Percentiles rank a stretch among this genome's conserved stretches.
Evolutionary conservation across 2,329 filamentous ascomycete genomes (phyloP).

Genomic region (Dichotomopilus funicola): DNA sequence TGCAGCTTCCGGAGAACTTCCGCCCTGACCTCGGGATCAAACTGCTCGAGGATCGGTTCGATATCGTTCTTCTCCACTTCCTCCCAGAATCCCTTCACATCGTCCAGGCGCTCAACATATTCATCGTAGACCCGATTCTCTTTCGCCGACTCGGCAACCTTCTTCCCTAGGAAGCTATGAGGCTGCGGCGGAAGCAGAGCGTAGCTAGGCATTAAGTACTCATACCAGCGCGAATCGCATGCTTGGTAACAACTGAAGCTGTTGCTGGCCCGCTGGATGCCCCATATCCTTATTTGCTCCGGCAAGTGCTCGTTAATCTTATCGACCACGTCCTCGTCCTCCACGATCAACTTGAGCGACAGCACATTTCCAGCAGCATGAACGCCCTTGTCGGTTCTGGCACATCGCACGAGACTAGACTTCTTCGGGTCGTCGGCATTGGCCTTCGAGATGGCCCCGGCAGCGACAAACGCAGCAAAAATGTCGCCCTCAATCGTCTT

Average conservation of each 20-base stretch:
- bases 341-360: conserved; percentile 74
- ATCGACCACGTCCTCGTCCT: conserved; percentile 77
- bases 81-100: conserved; percentile 76
- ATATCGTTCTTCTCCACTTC: conserved; percentile 75
- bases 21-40: conserved; percentile 58
- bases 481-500: conserved; percentile 96
- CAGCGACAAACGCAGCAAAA: conserved; percentile 83
- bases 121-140: conserved; percentile 65
- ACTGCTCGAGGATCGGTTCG: conserved; percentile 56
- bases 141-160: conserved; percentile 70
- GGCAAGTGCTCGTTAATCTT: conserved; percentile 86
- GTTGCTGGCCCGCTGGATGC: conserved; percentile 80
- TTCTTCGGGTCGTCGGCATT: conserved; percentile 97
- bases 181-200: conserved; percentile 89
- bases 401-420: conserved; percentile 87
- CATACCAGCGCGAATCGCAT: conserved; percentile 94
- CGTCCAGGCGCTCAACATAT: conserved; percentile 62
- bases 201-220: conserved; percentile 92
- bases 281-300: conserved; percentile 91
- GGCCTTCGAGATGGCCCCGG: conserved; percentile 90
- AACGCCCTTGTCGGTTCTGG: conserved; percentile 84
- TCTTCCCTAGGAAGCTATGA: conserved; percentile 75
- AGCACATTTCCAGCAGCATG: conserved; percentile 23
- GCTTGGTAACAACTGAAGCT: conserved; percentile 91
- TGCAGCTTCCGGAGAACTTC: conserved; percentile 59